phyloP scores from a whole-genome alignment of 768 basidiomycete genomes.

The Zangia roseola region DNA sequence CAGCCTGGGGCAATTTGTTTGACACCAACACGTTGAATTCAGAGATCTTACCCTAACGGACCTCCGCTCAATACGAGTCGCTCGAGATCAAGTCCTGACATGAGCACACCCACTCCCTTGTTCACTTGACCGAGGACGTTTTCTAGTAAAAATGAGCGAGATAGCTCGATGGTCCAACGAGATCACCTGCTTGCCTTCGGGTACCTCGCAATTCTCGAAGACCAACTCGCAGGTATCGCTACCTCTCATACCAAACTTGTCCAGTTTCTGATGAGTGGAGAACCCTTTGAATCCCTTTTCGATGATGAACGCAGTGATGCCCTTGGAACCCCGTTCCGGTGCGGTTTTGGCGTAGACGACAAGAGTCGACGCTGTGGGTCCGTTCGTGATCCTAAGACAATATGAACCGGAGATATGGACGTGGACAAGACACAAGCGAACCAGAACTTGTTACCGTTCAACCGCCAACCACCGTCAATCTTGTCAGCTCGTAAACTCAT shows the following conservation, averaged over 20 bases:
- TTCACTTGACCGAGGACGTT: constrained; percentile 82
- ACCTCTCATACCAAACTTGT: constrained; percentile 96
- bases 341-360: constrained; percentile 92
- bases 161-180: not conserved
- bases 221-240: constrained; percentile 93
- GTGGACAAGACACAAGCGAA: constrained; percentile 25
- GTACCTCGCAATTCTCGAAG: constrained; percentile 88
- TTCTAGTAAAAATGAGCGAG: constrained; percentile 41
- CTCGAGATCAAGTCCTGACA: constrained; percentile 93
- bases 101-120: constrained; percentile 82
- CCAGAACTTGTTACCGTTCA: constrained; percentile 96
- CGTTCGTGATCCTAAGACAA: constrained; percentile 86
- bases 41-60: constrained; percentile 68
- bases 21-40: not conserved
- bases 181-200: constrained; percentile 58
- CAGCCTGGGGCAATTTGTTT: constrained; percentile 45
- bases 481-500: constrained; percentile 86
- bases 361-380: constrained; percentile 85
- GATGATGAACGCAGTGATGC: constrained; percentile 90
- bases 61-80: constrained; percentile 90
- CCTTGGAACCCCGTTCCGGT: constrained; percentile 75
- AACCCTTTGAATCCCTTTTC: constrained; percentile 83
- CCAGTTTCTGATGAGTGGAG: constrained; percentile 86
- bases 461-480: constrained; percentile 67
- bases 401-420: not conserved